Base-by-base conservation (phyloP, 306 rosid genomes). In the Glycyrrhiza uralensis region DNA sequence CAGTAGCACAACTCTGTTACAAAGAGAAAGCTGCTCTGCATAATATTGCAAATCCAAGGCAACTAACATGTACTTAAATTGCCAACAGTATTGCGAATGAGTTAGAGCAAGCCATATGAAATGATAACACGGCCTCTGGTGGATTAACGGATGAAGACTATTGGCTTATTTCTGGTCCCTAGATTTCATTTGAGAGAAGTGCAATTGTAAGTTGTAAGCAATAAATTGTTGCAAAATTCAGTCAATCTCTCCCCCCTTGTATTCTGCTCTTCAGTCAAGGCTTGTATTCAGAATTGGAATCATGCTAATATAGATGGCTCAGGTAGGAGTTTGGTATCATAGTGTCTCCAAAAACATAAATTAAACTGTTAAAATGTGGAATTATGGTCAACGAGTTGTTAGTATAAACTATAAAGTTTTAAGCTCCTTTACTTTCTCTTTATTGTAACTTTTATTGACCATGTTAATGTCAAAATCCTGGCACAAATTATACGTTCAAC, bases 241-340 rank as follows among this genome's bases (percentile, higher is more conserved):
- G 55, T 39, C 64, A 60, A 14, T 56, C 60, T 66, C 33, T 26
- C n/a, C n/a, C n/a, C 36, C 14, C 51, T 52, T 10, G 30, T 60
- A 18, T 14, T 17, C 12, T 57, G 14, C 28, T 19, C 8, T 18
- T 58, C 46, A 56, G 32, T 36, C 46, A 47, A 12, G 23, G 51
- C 45, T 24, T 69, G 54, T 24, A 46, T 64, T 59, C 52, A 42
- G 4, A 60, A 65, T 78, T 19, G 18, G 55, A 33, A 78, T 56
- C 51, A 32, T 14, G 30, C 32, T 41, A 14, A 55, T 42, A 51
- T 51, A 42, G 52, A 23, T 61, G 19, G 44, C 4, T 22, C 44
- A 8, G 32, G 54, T 32, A 7, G 60, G 66, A 63, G 51, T 71
- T 32, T 63, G 33, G 45, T 54, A 54, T 44, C 12, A 11, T 50